A percentile compares a stretch with the other conserved stretches of the same genome.
Conservation (phyloP, 306 rosid genomes). For the Fragaria vesca region DNA sequence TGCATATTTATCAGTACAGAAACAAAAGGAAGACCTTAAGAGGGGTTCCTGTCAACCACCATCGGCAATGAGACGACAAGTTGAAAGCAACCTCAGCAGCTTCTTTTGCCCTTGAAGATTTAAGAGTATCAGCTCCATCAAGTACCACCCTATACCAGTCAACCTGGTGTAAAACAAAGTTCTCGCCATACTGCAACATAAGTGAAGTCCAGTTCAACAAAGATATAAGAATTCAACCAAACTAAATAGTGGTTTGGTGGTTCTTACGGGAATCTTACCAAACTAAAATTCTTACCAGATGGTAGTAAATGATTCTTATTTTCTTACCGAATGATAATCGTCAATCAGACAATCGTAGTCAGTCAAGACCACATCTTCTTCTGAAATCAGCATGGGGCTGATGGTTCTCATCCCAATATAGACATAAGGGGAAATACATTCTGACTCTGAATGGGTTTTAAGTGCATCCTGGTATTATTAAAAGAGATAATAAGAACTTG, state of each 20-base stretch:
- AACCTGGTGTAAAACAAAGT: slow-evolving; percentile 66
- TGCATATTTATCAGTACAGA: background rate
- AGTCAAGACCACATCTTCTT: slow-evolving; percentile 79
- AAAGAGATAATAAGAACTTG: slow-evolving; percentile 22
- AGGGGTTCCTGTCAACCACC: slow-evolving; percentile 96
- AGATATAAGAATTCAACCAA: no score
- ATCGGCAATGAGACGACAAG: slow-evolving; percentile 71
- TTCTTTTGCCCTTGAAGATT: slow-evolving; percentile 53
- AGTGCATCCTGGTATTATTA: slow-evolving; percentile 68
- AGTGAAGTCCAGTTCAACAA: background rate
- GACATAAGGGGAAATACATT: slow-evolving; percentile 58
- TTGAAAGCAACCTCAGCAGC: slow-evolving; percentile 58
- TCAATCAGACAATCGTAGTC: no score
- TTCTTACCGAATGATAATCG: slow-evolving; percentile 34
- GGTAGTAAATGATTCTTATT: background rate
- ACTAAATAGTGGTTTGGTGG: no score
- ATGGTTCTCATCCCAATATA: slow-evolving; percentile 66
- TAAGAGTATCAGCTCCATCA: slow-evolving; percentile 85
- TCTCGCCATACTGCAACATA: slow-evolving; percentile 48
- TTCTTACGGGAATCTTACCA: no score
- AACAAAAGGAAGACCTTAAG: slow-evolving; percentile 55
- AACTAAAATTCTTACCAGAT: no score
- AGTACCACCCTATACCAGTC: slow-evolving; percentile 85
- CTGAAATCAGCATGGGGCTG: slow-evolving; percentile 46
- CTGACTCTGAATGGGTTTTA: slow-evolving; percentile 62